A percentile compares a stretch with the other conserved stretches of the same genome.
phyloP scores from a whole-genome alignment of 2,329 filamentous ascomycete genomes.

The Chalara sp. region DNA sequence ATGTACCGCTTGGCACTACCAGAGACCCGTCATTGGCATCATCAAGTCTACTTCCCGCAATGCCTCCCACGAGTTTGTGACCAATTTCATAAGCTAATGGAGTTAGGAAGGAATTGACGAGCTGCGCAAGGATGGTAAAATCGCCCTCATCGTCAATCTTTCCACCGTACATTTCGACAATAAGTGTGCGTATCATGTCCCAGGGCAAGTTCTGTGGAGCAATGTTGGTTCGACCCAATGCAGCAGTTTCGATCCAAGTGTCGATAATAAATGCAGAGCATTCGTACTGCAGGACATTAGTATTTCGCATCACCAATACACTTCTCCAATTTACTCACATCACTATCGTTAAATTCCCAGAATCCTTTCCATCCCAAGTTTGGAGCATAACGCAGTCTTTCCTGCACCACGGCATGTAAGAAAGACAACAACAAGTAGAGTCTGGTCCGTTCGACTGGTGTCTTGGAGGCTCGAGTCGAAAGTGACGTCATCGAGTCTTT shows the following conservation, averaged over 20 bases:
- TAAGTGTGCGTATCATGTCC: slow-evolving; percentile 86
- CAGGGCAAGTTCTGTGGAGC: slow-evolving; percentile 91
- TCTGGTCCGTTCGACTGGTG: slow-evolving; percentile 83
- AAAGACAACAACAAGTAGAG: slow-evolving; percentile 90
- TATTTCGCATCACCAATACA: slow-evolving; percentile 62
- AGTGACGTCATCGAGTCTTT: slow-evolving; percentile 89
- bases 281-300: slow-evolving; percentile 65
- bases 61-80: slow-evolving; percentile 74
- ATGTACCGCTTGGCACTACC: slow-evolving; percentile 71
- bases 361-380: slow-evolving; percentile 96
- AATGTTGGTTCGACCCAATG: slow-evolving; percentile 83
- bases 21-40: slow-evolving; percentile 51
- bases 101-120: slow-evolving; percentile 76
- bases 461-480: slow-evolving; percentile 66
- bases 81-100: slow-evolving; percentile 87
- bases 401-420: slow-evolving; percentile 91
- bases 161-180: slow-evolving; percentile 93
- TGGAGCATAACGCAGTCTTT: slow-evolving; percentile 88
- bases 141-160: slow-evolving; percentile 93
- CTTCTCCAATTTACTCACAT: slow-evolving; percentile 56
- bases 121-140: slow-evolving; percentile 62
- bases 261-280: slow-evolving; percentile 95
- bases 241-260: slow-evolving; percentile 80
- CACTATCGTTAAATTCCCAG: slow-evolving; percentile 99
- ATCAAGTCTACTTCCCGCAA: slow-evolving; percentile 28